phyloP scores from a whole-genome alignment of 805 yeast species.

The Debaryomyces castellii region DNA sequence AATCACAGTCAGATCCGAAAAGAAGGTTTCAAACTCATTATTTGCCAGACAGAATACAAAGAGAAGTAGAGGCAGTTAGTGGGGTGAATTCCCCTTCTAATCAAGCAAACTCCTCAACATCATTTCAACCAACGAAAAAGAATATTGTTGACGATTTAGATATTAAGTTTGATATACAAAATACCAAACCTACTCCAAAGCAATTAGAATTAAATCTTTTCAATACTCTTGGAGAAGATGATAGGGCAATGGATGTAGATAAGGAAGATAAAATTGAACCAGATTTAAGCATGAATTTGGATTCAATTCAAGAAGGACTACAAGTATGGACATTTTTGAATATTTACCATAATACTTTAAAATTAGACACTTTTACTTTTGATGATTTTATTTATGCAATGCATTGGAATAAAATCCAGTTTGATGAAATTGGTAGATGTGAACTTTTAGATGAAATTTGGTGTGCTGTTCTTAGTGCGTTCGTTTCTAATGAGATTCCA shows the following conservation, averaged over 20 bases:
- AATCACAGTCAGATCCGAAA: background rate
- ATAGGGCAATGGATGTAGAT: background rate
- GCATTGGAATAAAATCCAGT: conserved; percentile 43
- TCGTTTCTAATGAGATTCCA: conserved; percentile 43
- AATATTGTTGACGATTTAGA: conserved; percentile 29
- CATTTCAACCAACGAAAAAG: conserved; percentile 28
- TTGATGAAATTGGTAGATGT: conserved; percentile 44
- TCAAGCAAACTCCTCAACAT: background rate
- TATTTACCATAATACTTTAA: conserved; percentile 61
- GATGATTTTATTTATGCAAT: conserved; percentile 71
- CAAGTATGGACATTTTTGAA: conserved; percentile 78
- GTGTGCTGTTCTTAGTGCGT: conserved; percentile 59
- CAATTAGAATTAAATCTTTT: conserved; percentile 9
- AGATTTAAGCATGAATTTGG: conserved; percentile 5
- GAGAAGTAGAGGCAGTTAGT: conserved; percentile 12
- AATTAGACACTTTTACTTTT: conserved; percentile 72
- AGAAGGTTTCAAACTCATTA: conserved; percentile 32
- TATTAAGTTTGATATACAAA: conserved; percentile 32
- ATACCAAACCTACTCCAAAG: conserved; percentile 23
- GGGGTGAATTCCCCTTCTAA: conserved; percentile 4
- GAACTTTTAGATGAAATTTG: conserved; percentile 63
- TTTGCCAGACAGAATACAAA: conserved; percentile 23
- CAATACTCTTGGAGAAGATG: background rate
- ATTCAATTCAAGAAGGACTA: conserved; percentile 44
- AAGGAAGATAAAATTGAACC: background rate